These are phyloP conservation scores for Saprolegnia parasitica DNA, from an alignment of 352 stramenopile species.

Conservation along the genomic window DNA sequence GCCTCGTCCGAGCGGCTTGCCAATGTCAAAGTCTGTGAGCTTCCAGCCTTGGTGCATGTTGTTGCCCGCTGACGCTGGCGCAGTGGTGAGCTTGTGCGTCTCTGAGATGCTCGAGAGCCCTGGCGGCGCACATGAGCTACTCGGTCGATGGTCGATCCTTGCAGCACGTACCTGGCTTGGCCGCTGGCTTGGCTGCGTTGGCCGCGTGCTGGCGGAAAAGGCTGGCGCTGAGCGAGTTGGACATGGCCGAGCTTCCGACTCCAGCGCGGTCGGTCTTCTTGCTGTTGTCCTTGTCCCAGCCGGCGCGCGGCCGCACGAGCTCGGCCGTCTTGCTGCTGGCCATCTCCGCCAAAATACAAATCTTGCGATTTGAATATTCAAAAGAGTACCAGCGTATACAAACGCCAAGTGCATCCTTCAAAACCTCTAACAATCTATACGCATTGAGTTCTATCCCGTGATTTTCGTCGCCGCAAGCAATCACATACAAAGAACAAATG, in stretches of 20 bases:
- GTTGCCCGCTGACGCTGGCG: neutral
- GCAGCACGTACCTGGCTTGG: slow-evolving; percentile 2
- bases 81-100: slow-evolving; percentile 1
- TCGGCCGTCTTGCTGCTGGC: slow-evolving; percentile 6
- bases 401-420: neutral
- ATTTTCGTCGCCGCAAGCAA: neutral
- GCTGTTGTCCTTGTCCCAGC: neutral
- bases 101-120: slow-evolving; percentile 19
- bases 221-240: slow-evolving; percentile 26
- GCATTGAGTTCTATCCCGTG: neutral
- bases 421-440: neutral
- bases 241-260: neutral
- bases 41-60: slow-evolving; percentile 54
- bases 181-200: slow-evolving; percentile 13
- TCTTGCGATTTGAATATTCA: slow-evolving; percentile 15
- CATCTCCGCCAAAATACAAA: slow-evolving; percentile 11
- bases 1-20: slow-evolving; percentile 95
- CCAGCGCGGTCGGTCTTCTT: slow-evolving; percentile 8
- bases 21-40: slow-evolving; percentile 99
- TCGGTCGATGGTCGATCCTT: neutral
- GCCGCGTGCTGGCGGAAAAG: slow-evolving; percentile 4
- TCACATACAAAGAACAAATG: neutral
- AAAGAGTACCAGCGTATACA: neutral
- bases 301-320: neutral
- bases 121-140: neutral